Conservation (phyloP, 2,329 filamentous ascomycete genomes). For the Colletotrichum gigasporum region DNA sequence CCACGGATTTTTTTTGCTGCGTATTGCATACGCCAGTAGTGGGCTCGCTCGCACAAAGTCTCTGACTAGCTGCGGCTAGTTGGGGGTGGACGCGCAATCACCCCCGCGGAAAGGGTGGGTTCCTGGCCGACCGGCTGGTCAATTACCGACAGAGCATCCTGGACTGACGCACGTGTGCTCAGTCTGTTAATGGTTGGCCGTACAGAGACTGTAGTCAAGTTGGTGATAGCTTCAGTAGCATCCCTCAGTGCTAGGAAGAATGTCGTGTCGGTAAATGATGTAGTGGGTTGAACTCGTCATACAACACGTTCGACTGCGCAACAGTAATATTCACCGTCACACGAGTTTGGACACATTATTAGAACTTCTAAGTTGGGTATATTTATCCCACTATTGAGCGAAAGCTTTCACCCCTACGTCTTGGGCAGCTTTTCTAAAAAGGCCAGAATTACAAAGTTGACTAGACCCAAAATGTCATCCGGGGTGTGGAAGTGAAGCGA, state of each 20-base stretch:
- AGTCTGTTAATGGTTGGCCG: too few species aligned
- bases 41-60: neutral
- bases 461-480: constrained; percentile 4
- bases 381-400: constrained; percentile 7
- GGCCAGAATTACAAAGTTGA: constrained; percentile 1
- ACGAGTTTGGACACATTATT: neutral
- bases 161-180: too few species aligned
- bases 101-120: neutral
- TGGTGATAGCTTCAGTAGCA: neutral
- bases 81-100: constrained; percentile 12
- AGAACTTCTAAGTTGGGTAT: neutral
- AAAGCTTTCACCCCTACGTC: neutral
- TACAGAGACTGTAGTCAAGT: too few species aligned
- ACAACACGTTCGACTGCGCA: neutral
- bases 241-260: too few species aligned
- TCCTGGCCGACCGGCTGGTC: neutral
- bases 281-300: too few species aligned
- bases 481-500: neutral
- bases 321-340: neutral
- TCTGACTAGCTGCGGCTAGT: neutral
- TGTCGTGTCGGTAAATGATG: too few species aligned
- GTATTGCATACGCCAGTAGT: neutral
- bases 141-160: too few species aligned
- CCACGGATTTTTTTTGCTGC: neutral
- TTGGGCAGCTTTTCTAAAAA: neutral